These are phyloP conservation scores for Solanum sejunctum DNA, from an alignment of 257 asterid genomes.

Conservation along the genomic window DNA sequence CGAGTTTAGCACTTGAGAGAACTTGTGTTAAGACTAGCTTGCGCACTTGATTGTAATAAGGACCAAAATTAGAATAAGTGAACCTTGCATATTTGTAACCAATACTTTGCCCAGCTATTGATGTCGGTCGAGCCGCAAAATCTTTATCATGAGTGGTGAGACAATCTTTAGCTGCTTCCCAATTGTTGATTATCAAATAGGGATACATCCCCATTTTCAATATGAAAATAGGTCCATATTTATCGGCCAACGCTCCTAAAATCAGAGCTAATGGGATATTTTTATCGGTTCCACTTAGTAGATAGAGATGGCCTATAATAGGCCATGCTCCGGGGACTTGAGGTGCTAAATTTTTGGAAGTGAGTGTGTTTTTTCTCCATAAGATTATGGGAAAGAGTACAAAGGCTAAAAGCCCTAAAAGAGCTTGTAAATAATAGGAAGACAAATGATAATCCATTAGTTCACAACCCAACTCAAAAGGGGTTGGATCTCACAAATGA, in stretches of 20 bases:
- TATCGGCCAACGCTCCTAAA: slow-evolving; percentile 27
- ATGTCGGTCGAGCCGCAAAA: slow-evolving; percentile 23
- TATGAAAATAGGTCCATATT: slow-evolving; percentile 35
- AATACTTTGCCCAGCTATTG: slow-evolving; percentile 22
- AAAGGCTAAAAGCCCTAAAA: not conserved
- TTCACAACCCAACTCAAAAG: not conserved
- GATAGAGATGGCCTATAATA: slow-evolving; percentile 42
- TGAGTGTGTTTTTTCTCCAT: not conserved
- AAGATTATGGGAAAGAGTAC: not conserved
- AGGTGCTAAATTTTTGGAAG: slow-evolving; percentile 9
- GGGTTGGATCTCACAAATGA: not conserved
- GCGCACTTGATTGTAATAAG: slow-evolving; percentile 39
- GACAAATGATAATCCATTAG: not conserved
- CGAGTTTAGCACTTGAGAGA: slow-evolving; percentile 33
- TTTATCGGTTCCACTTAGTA: slow-evolving; percentile 2
- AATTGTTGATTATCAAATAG: slow-evolving; percentile 23
- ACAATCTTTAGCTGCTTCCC: slow-evolving; percentile 45
- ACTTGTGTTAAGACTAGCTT: slow-evolving; percentile 31
- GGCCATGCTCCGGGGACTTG: slow-evolving; percentile 47
- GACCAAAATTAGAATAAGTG: slow-evolving; percentile 26
- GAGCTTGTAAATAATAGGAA: not conserved
- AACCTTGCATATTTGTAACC: slow-evolving; percentile 35
- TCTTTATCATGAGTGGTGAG: slow-evolving; percentile 40
- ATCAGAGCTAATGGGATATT: slow-evolving; percentile 1
- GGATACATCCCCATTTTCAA: slow-evolving; percentile 23